Evolutionary conservation across 2,329 filamentous ascomycete species (phyloP), one percentile per base, ranked within the genome.

Genomic region (Talaromyces albobiverticillius): DNA sequence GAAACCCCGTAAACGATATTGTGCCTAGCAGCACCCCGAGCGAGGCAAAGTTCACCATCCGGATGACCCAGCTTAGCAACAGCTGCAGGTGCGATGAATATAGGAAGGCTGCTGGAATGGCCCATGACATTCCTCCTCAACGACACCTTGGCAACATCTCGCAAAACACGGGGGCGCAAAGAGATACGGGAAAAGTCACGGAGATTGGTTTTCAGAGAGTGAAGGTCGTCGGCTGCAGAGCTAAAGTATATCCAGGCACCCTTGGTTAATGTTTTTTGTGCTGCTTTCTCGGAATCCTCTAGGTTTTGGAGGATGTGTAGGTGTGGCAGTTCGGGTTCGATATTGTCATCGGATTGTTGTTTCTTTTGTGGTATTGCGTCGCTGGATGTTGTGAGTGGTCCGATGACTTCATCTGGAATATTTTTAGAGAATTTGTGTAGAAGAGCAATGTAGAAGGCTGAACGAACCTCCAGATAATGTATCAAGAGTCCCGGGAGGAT

Each of bases 91-190:
- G 14, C 29, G n/a, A 46, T 26, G 23, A 46, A 46, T 25, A 26
- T 16, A 16, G 42, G 42, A 8, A 26, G 22, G 23, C 22, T 26
- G 14, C 42, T 26, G 10, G 42, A 4, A 46, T 46, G 16, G 8
- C 25, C 10, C 13, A 5, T 29, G 16, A 23, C 42, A 23, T 26
- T 26, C 23, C 22, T 46, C 20, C 42, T 26, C 42, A 46, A 26
- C 9, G 42, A 26, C 23, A 34, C 34, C 14, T 58, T 57, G 0
- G 61, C 64, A 25, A 77, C 67, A 31, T 73, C 69, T 32, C 71
- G 66, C 2, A 78, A 63, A 23, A 77, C 67, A n/a, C 78, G 70
- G 3, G 79, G 78, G 7, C 78, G 69, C 34, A 80, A 71, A 61
- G 32, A 23, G 18, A 49, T 22, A 13, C 22, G 32, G 8, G 29